Evolutionary conservation across 176 grass and related monocot species (phyloP), one percentile per base, ranked within the genome.

Genomic region (Leersia perrieri): DNA sequence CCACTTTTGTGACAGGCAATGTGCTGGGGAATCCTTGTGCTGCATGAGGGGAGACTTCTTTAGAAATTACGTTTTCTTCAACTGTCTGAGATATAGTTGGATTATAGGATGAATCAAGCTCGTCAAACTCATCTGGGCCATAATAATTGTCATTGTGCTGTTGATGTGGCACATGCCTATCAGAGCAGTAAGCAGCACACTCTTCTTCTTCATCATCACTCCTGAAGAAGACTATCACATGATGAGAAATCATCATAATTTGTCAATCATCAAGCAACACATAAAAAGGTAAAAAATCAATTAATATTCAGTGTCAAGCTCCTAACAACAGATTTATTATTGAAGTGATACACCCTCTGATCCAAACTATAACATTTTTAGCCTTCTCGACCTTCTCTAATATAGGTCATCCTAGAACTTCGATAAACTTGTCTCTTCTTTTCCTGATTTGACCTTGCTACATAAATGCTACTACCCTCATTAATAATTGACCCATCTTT

Each of bases 181-280:
- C 81, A 87, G 85, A 91, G 66, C 47, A 80, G 55, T 87, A 94
- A 79, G 64, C 34, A 79, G 29, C 57, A 79, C 79, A 91, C 61
- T 89, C 91, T 78, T 88, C 92, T 83, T 93, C 88, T 89, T 93
- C 90, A 44, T 88, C 88, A 35, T 95, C 90, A 70, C 92, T 95
- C 90, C 96, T 99, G 79, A 82, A 84, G 66, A 33, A 62, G 58
- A 84, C 68, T 76, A 22, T 33, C 76, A 55, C 2, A 63, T 60
- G 82, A 57, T 26, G 13, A 80, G 76, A 44, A 39, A 60, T 33
- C 14, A 62, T 28, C 20, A 63, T 70, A 79, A 78, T 33, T 82
- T 78, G 29, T 26, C 40, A 63, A 63, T 41, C 57, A 22, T 70
- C 11, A 67, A 66, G 53, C 53, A 58, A 65, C 47, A 69, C 9